Base-by-base conservation (phyloP, 768 basidiomycete genomes). In the Suillus discolor region DNA sequence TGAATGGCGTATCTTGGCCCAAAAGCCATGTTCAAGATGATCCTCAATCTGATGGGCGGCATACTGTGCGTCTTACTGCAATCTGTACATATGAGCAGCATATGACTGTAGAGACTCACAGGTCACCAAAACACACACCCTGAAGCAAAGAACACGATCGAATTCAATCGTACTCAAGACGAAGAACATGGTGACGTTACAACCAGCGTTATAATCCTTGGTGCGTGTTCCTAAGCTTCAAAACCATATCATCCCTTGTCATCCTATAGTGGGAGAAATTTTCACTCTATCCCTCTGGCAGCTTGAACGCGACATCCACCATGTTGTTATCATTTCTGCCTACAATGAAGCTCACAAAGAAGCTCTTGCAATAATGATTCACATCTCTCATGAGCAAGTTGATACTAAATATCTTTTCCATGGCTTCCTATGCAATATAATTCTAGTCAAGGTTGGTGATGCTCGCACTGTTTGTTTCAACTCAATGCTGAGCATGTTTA, bases 101-200 rank as follows among this genome's bases (percentile, higher is more conserved):
- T 16, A 15, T 15, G 41, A 34, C 6, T 49, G 0, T n/a, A 34
- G 69, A 97, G 96, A 68, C 81, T 98, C 23, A 99, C 97, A 3
- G 98, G 99, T 77, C 96, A 99, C 73, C 97, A 97, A n/a, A 97
- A 99, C 73, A 96, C 97, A 2, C 97, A 99, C 72, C 97, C 97
- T 4, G 97, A 97, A 34, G 97, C 97, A 28, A 99, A 99, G 82
- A 97, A 96, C 71, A 99, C 99, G 97, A 97, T 99, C 69, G 97
- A 99, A 80, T 88, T 99, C 13, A 94, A 94, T 71, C 81, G 97
- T 75, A 99, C 97, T 1, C 97, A 99, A 77, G 97, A 99, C 71
- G 97, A 99, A 80, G 97, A 99, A 74, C 97, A 97, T 69, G 97
- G 97, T 57, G 97, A 98, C 78, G 97, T 97, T 65, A 99, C 97